Base-by-base conservation (phyloP, 257 asterid species). In the Rhazya stricta region DNA sequence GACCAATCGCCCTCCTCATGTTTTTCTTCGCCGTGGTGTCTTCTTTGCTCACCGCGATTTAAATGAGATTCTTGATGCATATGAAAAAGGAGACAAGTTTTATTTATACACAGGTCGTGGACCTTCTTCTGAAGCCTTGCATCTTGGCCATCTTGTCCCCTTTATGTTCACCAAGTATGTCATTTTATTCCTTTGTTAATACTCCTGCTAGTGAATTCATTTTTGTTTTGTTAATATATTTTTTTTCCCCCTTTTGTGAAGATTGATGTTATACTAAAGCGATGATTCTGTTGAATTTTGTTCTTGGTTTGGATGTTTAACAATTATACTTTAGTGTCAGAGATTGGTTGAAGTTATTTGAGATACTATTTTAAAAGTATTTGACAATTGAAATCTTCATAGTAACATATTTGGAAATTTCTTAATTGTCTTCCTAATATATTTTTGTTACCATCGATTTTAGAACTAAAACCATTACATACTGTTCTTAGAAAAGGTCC, bases 21-120 rank as follows among this genome's bases (percentile, higher is more conserved):
- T 89, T 23, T 95, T 95, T 79, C 99, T 95, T 86, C 99, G 99
- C 71, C 99, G 99, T 1, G 96, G 97, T 42, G 96, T 92, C 37
- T 92, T 95, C 82, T 92, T 95, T 72, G 98, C 97, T 69, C 99
- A 95, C 84, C 91, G 99, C 0, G 99, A 92, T 80, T 82, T 95
- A 63, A 81, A 5, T 32, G 92, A 91, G 53, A 60, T 95, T 60
- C 89, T 95, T 45, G 96, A 92, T 68, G 87, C 88, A 21, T 92
- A 88, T 74, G 98, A 91, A 74, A 88, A 78, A 53, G 99, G 99
- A 10, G 93, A 92, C 18, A 95, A 88, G 81, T 95, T 95, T 32
- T 95, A 92, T 78, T 83, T 95, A 30, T 95, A 95, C 74, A 95
- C 99, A 0, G 98, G 99, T 30, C 91, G 99, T 8, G 99, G 99